phyloP scores from a whole-genome alignment of 2,329 filamentous ascomycete genomes.

The Calonectria ilicicola region DNA sequence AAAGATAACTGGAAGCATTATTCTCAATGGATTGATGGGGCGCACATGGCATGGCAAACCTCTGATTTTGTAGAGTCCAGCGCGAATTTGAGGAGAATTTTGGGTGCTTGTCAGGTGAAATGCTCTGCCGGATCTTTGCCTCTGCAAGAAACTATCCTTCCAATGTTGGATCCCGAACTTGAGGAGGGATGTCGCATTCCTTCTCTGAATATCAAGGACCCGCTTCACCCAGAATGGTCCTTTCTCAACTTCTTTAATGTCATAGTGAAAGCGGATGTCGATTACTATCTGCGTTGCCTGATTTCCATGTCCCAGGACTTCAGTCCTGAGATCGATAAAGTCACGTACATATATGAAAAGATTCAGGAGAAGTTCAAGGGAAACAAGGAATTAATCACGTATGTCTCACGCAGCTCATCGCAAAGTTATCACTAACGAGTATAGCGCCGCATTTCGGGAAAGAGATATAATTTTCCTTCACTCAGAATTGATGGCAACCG shows the following conservation, averaged over 20 bases:
- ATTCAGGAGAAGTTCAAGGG: background rate
- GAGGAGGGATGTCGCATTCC: background rate
- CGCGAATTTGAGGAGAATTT: background rate
- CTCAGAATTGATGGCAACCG: background rate
- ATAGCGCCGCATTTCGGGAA: background rate
- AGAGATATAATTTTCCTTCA: background rate
- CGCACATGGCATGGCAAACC: background rate
- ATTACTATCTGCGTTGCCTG: background rate
- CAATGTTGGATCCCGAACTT: background rate
- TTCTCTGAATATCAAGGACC: background rate
- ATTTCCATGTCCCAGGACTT: background rate
- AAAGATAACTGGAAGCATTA: background rate
- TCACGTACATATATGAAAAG: background rate
- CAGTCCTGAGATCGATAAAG: background rate
- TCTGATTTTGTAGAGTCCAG: background rate
- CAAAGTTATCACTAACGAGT: background rate
- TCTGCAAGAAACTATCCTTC: background rate
- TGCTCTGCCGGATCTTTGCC: background rate
- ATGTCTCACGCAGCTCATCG: background rate
- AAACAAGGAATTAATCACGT: background rate
- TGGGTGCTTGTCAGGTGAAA: background rate
- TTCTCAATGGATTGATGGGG: background rate
- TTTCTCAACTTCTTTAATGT: background rate
- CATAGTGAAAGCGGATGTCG: background rate
- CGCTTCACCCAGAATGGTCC: background rate